phyloP scores from a whole-genome alignment of 805 yeast species.

The Cyberlindnera samutprakarnensis region DNA sequence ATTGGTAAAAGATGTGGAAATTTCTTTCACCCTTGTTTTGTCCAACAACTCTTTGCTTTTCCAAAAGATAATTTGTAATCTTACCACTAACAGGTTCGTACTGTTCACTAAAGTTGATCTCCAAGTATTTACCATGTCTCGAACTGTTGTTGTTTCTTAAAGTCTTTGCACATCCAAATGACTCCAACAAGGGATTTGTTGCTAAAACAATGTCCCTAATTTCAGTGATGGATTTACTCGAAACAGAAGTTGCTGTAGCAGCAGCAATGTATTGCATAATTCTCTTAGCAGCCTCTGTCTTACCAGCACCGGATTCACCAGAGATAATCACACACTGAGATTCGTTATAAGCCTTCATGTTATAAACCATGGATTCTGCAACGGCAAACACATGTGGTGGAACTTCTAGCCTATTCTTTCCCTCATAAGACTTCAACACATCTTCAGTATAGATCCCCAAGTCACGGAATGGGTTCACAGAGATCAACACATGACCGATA shows the following conservation, averaged over 20 bases:
- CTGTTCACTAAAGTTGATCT: slow-evolving; percentile 74
- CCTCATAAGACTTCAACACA: slow-evolving; percentile 68
- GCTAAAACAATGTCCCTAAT: slow-evolving; percentile 98
- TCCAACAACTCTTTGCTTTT: slow-evolving; percentile 94
- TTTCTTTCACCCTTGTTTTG: slow-evolving; percentile 90
- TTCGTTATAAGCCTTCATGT: slow-evolving; percentile 88
- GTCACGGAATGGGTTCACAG: slow-evolving; percentile 95
- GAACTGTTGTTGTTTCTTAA: slow-evolving; percentile 84
- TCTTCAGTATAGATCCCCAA: slow-evolving; percentile 89
- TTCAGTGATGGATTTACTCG: slow-evolving; percentile 65
- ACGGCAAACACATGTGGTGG: slow-evolving; percentile 98
- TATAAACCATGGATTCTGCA: slow-evolving; percentile 95
- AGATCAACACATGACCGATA: slow-evolving; percentile 89
- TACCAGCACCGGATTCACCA: slow-evolving; percentile 98
- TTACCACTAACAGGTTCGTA: slow-evolving; percentile 93
- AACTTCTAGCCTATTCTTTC: slow-evolving; percentile 90
- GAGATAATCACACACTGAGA: slow-evolving; percentile 96
- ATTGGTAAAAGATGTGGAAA: slow-evolving; percentile 95
- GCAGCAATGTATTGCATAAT: slow-evolving; percentile 96
- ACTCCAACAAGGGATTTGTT: slow-evolving; percentile 85
- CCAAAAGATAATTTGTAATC: slow-evolving; percentile 89
- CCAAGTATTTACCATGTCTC: slow-evolving; percentile 89
- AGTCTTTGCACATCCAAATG: slow-evolving; percentile 92
- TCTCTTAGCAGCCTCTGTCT: slow-evolving; percentile 95
- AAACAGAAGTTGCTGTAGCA: slow-evolving; percentile 62